Evolutionary conservation across 1,139 yeast genomes (phyloP).

Genomic region (Zygosaccharomyces sapae): DNA sequence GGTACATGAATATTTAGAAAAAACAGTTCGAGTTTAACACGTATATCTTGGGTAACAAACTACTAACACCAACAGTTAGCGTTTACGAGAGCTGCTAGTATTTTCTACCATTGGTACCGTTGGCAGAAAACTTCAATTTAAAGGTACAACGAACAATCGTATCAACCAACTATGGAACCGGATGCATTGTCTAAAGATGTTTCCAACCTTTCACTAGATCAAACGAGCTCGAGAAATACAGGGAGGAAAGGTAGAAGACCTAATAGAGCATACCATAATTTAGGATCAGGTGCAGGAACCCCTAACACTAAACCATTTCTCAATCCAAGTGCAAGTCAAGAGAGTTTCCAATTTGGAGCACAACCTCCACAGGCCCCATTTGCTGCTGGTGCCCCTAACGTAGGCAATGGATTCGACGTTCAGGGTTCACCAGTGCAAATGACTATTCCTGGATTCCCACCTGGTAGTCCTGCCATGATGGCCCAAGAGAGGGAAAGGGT

Average conservation of each 20-base stretch:
- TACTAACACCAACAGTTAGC: background rate
- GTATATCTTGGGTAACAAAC: background rate
- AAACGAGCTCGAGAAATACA: constrained; percentile 8
- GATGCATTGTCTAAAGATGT: constrained; percentile 12
- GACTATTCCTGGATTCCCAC: constrained; percentile 11
- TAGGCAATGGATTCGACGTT: background rate
- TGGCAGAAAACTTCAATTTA: no score
- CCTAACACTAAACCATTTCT: constrained; percentile 15
- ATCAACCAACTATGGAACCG: constrained; percentile 8
- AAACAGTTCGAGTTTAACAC: constrained; percentile 1
- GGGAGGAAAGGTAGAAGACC: constrained; percentile 16
- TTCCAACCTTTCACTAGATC: constrained; percentile 15
- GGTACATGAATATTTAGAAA: constrained; percentile 2
- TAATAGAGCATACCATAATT: constrained; percentile 14
- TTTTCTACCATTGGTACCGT: background rate
- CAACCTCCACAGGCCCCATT: constrained; percentile 8
- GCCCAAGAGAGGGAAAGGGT: constrained; percentile 10
- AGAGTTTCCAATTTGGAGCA: constrained; percentile 8
- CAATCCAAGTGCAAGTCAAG: constrained; percentile 9
- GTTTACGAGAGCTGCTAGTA: background rate
- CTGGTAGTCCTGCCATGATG: constrained; percentile 11
- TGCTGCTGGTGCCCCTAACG: constrained; percentile 7
- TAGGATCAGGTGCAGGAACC: constrained; percentile 13
- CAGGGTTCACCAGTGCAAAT: constrained; percentile 10
- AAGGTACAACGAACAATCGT: no score